Evolutionary conservation across 2,329 filamentous ascomycete genomes (phyloP), one percentile per base, ranked within the genome.

Genomic region (Scleromitrula shiraiana): DNA sequence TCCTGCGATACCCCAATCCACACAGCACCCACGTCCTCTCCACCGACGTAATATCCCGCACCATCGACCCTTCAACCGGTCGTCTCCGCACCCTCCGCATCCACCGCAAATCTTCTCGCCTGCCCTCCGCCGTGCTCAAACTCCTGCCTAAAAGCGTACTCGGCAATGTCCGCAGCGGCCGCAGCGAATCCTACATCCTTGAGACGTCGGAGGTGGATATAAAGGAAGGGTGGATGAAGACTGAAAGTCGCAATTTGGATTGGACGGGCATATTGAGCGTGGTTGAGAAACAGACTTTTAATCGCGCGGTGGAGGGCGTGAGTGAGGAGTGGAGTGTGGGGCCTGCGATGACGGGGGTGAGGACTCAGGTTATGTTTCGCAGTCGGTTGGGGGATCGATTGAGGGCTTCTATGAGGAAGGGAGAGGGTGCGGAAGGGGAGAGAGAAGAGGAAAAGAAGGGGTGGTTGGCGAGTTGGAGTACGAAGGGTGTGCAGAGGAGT

Each of bases 1-100:
- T 91, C 69, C 82, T 93, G 41, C 85, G 87, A 56, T 93, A 93
- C 69, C 88, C 85, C 51, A 93, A 91, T 62, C 87, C 87, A 6
- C 90, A 91, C 70, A 83, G 82, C 56, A 81, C 78, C 54, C 87
- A 93, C 70, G 87, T 93, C 45, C 72, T 89, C 59, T 88, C 84
- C 62, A 89, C 85, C 66, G 87, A 93, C 67, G 88, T 85, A 60
- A 87, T 93, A 65, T 78, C 80, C 41, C 83, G 81, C 55, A 72
- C 77, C 65, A 78, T 88, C 67, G 86, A 91, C 66, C 75, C 82
- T 6, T 69, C 68, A n/a, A 86, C 84, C 1, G 84, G 86, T 57
- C 82, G 83, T 41, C 73, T 93, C 20, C 79, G 86, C 60, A 91
- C 86, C 19, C 83, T 85, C 7, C 84, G 87, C 55, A 76, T 93